A percentile compares a stretch with the other conserved stretches of the same genome.
phyloP scores from a whole-genome alignment of 177 flowering plant genomes.

The Vitis hybrid region DNA sequence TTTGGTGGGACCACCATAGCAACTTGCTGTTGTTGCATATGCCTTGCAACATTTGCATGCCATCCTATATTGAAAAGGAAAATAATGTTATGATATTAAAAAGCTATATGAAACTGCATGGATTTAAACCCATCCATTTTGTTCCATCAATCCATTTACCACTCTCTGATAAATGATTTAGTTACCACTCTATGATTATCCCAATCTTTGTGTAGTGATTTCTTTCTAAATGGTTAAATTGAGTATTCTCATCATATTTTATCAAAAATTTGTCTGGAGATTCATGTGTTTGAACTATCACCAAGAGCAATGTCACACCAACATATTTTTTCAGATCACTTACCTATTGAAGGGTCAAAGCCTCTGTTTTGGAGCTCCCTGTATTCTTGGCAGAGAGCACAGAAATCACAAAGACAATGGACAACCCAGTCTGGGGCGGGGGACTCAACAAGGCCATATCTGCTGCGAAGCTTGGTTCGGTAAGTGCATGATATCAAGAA shows the following conservation, averaged over 20 bases:
- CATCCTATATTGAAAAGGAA: neutral
- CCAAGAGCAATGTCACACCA: no score
- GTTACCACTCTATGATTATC: no score
- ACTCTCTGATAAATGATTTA: no score
- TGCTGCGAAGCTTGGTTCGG: slow-evolving; percentile 33
- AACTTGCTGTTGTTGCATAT: neutral
- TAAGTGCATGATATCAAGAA: slow-evolving; percentile 39
- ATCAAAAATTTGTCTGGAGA: no score
- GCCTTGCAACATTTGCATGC: slow-evolving; percentile 5
- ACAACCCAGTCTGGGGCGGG: slow-evolving; percentile 41
- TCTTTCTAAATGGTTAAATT: no score
- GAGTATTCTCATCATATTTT: no score
- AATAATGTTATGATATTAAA: neutral
- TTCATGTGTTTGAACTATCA: no score
- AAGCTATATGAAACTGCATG: no score
- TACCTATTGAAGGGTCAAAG: slow-evolving; percentile 42
- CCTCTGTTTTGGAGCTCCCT: slow-evolving; percentile 14
- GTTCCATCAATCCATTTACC: no score
- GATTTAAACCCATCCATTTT: no score
- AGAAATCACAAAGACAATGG: slow-evolving; percentile 35
- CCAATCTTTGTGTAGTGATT: no score
- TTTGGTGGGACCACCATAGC: slow-evolving; percentile 1
- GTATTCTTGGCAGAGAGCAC: slow-evolving; percentile 11
- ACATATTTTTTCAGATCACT: no score
- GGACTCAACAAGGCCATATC: slow-evolving; percentile 28